Percentiles rank a stretch among this genome's conserved stretches.
Conservation (phyloP, 1,284 basidiomycete genomes). For the Athelia sp. region DNA sequence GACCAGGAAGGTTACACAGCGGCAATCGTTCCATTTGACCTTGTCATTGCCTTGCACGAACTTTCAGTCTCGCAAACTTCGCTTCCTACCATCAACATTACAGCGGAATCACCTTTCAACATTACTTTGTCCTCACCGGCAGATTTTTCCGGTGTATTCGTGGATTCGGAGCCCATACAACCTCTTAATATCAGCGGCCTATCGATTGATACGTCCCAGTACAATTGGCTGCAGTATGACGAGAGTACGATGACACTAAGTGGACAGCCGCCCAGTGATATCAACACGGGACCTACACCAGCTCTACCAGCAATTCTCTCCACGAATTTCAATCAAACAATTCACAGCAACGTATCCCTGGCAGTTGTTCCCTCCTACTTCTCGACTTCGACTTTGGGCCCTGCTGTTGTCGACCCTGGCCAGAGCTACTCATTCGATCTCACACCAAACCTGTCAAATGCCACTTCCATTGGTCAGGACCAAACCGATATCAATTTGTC, state of each 20-base stretch:
- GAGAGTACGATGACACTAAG: conserved; percentile 46
- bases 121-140: conserved; percentile 50
- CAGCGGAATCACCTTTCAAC: conserved; percentile 48
- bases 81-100: conserved; percentile 65
- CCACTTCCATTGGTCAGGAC: conserved; percentile 23
- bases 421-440: conserved; percentile 45
- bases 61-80: conserved; percentile 40
- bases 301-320: conserved; percentile 58
- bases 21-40: conserved; percentile 42
- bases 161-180: conserved; percentile 56
- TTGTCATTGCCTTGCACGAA: conserved; percentile 63
- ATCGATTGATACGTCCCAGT: conserved; percentile 50
- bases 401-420: conserved; percentile 45
- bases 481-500: conserved; percentile 43
- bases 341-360: conserved; percentile 58
- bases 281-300: conserved; percentile 22
- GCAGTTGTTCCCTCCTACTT: conserved; percentile 70
- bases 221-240: conserved; percentile 68
- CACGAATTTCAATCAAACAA: conserved; percentile 62
- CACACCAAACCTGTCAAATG: conserved; percentile 46
- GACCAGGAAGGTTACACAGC: conserved; percentile 64
- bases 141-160: conserved; percentile 55
- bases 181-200: conserved; percentile 47
- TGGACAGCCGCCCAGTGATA: conserved; percentile 51
- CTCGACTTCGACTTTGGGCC: conserved; percentile 46